Percentiles rank a stretch among this genome's conserved stretches.
phyloP scores from a whole-genome alignment of 75 land plant genomes.

The Azolla pinnata region DNA sequence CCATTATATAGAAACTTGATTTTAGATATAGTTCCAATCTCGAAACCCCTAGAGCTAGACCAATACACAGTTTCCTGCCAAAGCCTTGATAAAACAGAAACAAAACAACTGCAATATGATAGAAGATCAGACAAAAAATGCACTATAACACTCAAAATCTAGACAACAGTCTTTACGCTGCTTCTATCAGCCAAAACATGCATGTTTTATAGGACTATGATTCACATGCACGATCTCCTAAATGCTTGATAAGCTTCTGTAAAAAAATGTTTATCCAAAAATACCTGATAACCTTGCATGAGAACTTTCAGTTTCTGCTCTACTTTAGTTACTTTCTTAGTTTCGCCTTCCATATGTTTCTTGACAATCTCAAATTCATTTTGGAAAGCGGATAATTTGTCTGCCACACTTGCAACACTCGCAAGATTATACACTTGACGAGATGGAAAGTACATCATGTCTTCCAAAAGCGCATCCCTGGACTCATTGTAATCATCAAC shows the following conservation, averaged over 20 bases:
- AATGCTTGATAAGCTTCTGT: too few relatives aligned
- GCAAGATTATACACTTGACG: constrained; percentile 62
- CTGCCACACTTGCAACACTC: constrained; percentile 68
- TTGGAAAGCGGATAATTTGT: constrained; percentile 63
- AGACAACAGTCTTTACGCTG: too few relatives aligned
- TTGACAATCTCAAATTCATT: constrained; percentile 75
- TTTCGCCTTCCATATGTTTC: constrained; percentile 75
- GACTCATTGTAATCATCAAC: constrained; percentile 79
- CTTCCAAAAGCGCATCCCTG: constrained; percentile 63
- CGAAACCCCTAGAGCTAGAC: too few relatives aligned
- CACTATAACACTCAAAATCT: too few relatives aligned
- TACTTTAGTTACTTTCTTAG: constrained; percentile 49
- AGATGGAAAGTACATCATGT: constrained; percentile 78
- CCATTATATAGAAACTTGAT: too few relatives aligned
- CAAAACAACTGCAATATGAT: too few relatives aligned
- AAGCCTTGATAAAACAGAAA: too few relatives aligned
- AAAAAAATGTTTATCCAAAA: too few relatives aligned
- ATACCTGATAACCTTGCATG: constrained; percentile 84
- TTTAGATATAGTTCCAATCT: too few relatives aligned
- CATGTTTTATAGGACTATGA: neutral
- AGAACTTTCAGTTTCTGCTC: constrained; percentile 78
- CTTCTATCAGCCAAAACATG: neutral
- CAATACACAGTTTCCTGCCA: too few relatives aligned
- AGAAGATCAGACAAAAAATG: too few relatives aligned
- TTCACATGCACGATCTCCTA: neutral